These are phyloP conservation scores for Gloeophyllum trabeum DNA, from an alignment of 768 basidiomycete genomes.

Conservation along the genomic window DNA sequence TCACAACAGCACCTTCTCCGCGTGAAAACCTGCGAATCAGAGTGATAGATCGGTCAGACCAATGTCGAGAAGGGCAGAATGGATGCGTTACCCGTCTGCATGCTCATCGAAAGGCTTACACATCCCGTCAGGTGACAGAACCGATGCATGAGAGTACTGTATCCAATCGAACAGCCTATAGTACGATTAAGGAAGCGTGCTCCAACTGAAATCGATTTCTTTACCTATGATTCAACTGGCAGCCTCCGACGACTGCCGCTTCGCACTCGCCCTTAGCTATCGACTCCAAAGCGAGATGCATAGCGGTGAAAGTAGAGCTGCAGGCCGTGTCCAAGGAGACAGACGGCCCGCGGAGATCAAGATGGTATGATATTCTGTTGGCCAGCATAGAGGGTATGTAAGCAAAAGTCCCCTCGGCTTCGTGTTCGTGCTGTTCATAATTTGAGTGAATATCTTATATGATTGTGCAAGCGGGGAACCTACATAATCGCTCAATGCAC, in stretches of 20 bases:
- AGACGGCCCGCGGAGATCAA: constrained; percentile 32
- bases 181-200: constrained; percentile 1
- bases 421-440: background rate
- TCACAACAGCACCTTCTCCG: constrained; percentile 25
- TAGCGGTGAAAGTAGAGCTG: constrained; percentile 28
- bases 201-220: background rate
- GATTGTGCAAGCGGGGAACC: constrained; percentile 4
- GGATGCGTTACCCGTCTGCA: constrained; percentile 32
- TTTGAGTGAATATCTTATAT: background rate
- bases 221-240: constrained; percentile 27
- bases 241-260: constrained; percentile 32
- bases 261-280: constrained; percentile 31
- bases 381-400: constrained; percentile 21
- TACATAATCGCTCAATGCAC: constrained; percentile 19
- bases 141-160: constrained; percentile 23
- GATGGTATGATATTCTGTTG: constrained; percentile 22
- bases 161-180: constrained; percentile 23
- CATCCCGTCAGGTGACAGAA: constrained; percentile 27
- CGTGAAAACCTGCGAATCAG: constrained; percentile 21
- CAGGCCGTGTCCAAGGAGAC: constrained; percentile 36
- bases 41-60: constrained; percentile 13
- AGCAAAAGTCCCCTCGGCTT: constrained; percentile 20
- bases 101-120: constrained; percentile 30
- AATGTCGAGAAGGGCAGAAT: constrained; percentile 11
- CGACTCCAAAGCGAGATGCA: constrained; percentile 36